A percentile compares a stretch with the other conserved stretches of the same genome.
These are phyloP conservation scores for Agaricus sinodeliciosus DNA, from an alignment of 768 basidiomycete species.

Conservation along the genomic window DNA sequence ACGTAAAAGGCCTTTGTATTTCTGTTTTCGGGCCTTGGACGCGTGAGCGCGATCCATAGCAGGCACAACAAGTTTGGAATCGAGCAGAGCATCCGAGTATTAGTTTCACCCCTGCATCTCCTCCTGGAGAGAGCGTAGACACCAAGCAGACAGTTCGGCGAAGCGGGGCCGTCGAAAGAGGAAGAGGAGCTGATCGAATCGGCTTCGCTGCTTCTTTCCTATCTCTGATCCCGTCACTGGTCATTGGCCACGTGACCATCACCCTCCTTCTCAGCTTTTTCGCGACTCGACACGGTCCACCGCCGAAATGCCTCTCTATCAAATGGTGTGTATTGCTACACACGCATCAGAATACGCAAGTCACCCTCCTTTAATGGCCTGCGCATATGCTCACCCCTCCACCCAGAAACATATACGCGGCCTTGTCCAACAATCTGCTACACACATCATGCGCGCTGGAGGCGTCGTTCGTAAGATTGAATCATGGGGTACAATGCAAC, in stretches of 20 bases:
- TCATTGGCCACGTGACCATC: constrained; percentile 1
- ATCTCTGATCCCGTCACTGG: not conserved
- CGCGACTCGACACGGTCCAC: not conserved
- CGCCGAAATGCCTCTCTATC: constrained; percentile 75
- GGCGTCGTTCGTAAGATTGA: constrained; percentile 79
- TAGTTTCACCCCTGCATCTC: too few relatives aligned
- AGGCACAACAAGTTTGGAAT: too few relatives aligned
- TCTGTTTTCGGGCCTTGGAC: not conserved
- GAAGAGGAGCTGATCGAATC: not conserved
- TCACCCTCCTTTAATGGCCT: constrained; percentile 10
- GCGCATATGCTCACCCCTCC: not conserved
- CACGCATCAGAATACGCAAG: constrained; percentile 72
- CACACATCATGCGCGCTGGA: constrained; percentile 65
- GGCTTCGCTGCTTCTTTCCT: not conserved
- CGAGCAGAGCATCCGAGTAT: too few relatives aligned
- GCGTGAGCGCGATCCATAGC: too few relatives aligned
- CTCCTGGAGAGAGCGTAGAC: too few relatives aligned
- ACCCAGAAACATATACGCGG: constrained; percentile 67
- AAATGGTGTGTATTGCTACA: constrained; percentile 77
- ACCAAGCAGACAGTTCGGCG: not conserved
- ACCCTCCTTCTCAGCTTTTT: not conserved
- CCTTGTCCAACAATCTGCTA: constrained; percentile 65
- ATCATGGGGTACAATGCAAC: constrained; percentile 64
- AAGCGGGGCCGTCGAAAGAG: constrained; percentile 1
- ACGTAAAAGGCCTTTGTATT: not conserved